Evolutionary conservation across 2,329 filamentous ascomycete species (phyloP), one percentile per base, ranked within the genome.

Genomic region (Tetracladium maxilliforme): DNA sequence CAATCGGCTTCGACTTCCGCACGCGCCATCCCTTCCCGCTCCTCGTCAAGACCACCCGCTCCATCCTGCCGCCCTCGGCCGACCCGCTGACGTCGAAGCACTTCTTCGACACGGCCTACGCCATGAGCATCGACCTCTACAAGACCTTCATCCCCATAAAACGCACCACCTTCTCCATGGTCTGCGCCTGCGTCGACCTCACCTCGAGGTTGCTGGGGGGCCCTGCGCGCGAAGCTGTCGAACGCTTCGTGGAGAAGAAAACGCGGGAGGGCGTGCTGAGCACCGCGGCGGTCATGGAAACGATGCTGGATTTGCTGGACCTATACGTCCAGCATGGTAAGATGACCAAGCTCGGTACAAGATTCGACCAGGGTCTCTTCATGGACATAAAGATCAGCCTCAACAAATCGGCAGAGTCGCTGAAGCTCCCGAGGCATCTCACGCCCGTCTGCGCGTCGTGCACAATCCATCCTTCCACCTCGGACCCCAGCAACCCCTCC

Each of bases 71-170:
- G n/a, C 55, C 22, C 61, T 76, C 28, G 45, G 66, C 10, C 9
- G 12, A 16, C 23, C 15, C 13, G 23, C n/a, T n/a, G n/a, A 33
- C 34, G 10, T 33, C 34, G 6, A 32, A 34, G 51, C 38, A 47
- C 12, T 58, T 64, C 5, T 62, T 57, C 26, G 52, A 61, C 7
- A 68, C 84, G 31, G 69, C 73, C 16, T 93, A 84, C 52, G 71
- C 76, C 33, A 79, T 95, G 45, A 79, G 75, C 23, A 68, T 87
- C 26, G 90, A 98, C 50, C 58, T 93, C 23, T 93, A 94, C 54
- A 82, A 86, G 44, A 98, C 90, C 0, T 92, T 90, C 48, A 76
- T 83, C 1, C 86, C 86, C 7, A 62, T 95, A 30, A 95, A 95
- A 55, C 82, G 92, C 41, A 80, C 75, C 1, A 80, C 80, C 1